Base-by-base conservation (phyloP, 805 yeast species). In the Wickerhamomyces bovis region DNA sequence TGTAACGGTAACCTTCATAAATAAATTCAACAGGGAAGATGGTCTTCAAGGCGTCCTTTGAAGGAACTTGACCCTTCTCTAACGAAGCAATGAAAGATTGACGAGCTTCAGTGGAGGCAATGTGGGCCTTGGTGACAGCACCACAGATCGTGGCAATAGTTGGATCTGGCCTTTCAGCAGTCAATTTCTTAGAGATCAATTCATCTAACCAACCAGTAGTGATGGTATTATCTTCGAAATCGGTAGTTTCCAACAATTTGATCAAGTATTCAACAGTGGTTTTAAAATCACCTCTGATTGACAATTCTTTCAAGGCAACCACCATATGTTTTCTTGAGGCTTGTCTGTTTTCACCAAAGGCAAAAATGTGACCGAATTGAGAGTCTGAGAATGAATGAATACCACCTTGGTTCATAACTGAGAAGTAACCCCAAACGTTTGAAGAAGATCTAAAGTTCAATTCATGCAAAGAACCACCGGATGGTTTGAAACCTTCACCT, bases 161-260 rank as follows among this genome's bases (percentile, higher is more conserved):
- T 40, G 89, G 80, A 67, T 95, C 97, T 38, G 99, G 99, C 69
- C 97, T 83, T 70, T 94, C 97, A 38, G 97, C 95, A 36, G 99
- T 94, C 67, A 95, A 80, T 61, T 86, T 89, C 69, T 88, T 87
- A 50, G 95, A 75, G 61, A 94, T 94, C 61, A 94, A 79, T 69
- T 92, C 98, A 68, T 94, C 99, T 62, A 94, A 80, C 99, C 99
- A 94, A 47, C 98, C 98, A 48, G 99, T 94, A 49, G 99, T 94
- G 61, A 94, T 92, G 42, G 94, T 92, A 69, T 94, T 95, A 48
- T 85, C 89, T 70, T 89, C 97, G 60, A 94, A 94, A 64, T 86
- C 99, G 46, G 96, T 94, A 21, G 99, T 90, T 71, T 94, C 98
- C 60, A 94, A 76, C 57, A 94, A 77, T 67, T 92, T 92, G 69